Percentiles rank a stretch among this genome's conserved stretches.
These are phyloP conservation scores for Eutypella sp. DNA, from an alignment of 2,329 filamentous ascomycete species.

Conservation along the genomic window DNA sequence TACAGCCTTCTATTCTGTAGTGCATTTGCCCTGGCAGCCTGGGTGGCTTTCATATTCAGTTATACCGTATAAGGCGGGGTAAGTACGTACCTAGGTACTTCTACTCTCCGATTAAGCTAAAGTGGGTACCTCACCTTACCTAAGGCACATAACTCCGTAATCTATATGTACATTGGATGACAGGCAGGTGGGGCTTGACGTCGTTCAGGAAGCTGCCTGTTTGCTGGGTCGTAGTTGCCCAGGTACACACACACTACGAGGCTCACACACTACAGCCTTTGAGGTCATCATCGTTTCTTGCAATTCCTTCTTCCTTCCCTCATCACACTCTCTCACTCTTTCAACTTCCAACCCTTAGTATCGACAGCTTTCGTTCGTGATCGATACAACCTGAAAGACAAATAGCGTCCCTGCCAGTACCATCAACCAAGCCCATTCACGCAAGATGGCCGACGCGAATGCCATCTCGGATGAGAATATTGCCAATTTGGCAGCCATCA, in stretches of 20 bases:
- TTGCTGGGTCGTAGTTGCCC: too few species aligned
- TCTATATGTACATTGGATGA: neutral
- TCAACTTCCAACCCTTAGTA: neutral
- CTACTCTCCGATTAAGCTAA: too few species aligned
- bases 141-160: neutral
- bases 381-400: too few species aligned
- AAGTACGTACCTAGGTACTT: neutral
- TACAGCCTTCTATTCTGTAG: too few species aligned
- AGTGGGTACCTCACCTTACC: neutral
- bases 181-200: neutral
- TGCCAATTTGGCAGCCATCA: constrained; percentile 29
- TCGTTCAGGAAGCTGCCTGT: neutral
- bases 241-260: too few species aligned
- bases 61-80: neutral
- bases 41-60: neutral
- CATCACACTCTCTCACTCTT: neutral
- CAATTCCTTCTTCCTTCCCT: neutral
- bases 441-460: neutral
- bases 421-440: neutral
- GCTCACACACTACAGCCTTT: too few species aligned
- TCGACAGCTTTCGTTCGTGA: too few species aligned
- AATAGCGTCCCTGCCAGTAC: neutral
- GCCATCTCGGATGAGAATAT: constrained; percentile 8
- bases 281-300: neutral
- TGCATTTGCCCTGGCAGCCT: too few species aligned